Percentiles rank a stretch among this genome's conserved stretches.
phyloP scores from a whole-genome alignment of 768 basidiomycete species.

The Imleria badia region DNA sequence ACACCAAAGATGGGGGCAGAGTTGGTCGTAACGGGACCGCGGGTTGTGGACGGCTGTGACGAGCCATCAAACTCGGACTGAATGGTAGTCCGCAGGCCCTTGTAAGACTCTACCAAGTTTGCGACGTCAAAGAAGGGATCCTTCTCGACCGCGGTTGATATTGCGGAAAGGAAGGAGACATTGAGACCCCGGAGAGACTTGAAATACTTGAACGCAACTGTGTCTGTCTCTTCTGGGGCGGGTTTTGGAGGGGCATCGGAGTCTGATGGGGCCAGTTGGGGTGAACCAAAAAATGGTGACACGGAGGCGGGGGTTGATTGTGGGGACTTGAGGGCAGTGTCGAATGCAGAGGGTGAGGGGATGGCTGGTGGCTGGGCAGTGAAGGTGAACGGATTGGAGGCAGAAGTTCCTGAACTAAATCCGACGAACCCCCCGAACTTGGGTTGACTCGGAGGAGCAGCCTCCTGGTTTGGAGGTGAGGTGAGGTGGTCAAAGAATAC shows the following conservation, averaged over 20 bases:
- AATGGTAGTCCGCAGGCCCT: conserved; percentile 49
- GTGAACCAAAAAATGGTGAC: conserved; percentile 13
- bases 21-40: conserved; percentile 6
- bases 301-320: conserved; percentile 20
- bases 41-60: conserved; percentile 12
- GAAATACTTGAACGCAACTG: conserved; percentile 54
- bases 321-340: conserved; percentile 9
- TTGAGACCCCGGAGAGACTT: conserved; percentile 75
- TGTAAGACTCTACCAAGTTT: conserved; percentile 59
- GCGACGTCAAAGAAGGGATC: conserved; percentile 72
- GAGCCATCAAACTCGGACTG: conserved; percentile 55
- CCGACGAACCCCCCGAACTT: conserved; percentile 56
- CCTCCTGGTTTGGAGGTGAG: conserved; percentile 19
- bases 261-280: conserved; percentile 18
- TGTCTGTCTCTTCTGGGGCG: conserved; percentile 30
- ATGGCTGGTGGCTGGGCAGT: conserved; percentile 26
- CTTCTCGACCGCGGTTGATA: conserved; percentile 57
- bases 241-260: conserved; percentile 27
- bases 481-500: conserved; percentile 11
- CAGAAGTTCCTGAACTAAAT: conserved; percentile 41
- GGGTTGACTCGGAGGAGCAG: conserved; percentile 34
- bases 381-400: conserved; percentile 42
- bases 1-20: conserved; percentile 11
- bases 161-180: conserved; percentile 56
- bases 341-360: conserved; percentile 6